Conservation (phyloP, 441 rosid species). For the Bruguiera hainesii region DNA sequence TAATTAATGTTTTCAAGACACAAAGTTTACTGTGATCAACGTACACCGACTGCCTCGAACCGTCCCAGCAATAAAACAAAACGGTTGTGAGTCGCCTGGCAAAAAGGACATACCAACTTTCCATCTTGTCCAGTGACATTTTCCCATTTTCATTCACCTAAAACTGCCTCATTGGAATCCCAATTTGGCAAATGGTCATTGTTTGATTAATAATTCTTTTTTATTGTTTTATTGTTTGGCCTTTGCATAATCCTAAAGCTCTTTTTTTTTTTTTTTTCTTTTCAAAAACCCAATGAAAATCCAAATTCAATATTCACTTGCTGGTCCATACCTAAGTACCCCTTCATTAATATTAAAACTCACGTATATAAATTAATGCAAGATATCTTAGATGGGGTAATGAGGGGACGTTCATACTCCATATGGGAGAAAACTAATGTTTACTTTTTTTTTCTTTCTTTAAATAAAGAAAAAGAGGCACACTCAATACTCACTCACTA, state of each 20-base stretch:
- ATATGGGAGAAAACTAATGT: no score
- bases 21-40: background rate
- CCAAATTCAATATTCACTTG: background rate
- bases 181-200: background rate
- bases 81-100: background rate
- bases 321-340: no score
- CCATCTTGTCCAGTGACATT: background rate
- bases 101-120: background rate
- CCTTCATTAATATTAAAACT: no score
- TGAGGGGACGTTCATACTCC: no score
- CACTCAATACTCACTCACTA: no score
- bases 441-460: no score
- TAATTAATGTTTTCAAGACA: background rate
- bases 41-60: background rate
- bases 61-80: background rate
- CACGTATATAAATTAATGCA: no score
- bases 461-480: no score
- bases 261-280: background rate
- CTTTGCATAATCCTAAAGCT: background rate
- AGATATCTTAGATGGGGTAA: no score
- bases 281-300: background rate
- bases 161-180: background rate
- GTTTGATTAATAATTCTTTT: background rate
- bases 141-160: background rate
- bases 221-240: background rate